Percentiles rank a stretch among this genome's conserved stretches.
Evolutionary conservation across 2,329 filamentous ascomycete species (phyloP).

Genomic region (Talaromyces sp.): DNA sequence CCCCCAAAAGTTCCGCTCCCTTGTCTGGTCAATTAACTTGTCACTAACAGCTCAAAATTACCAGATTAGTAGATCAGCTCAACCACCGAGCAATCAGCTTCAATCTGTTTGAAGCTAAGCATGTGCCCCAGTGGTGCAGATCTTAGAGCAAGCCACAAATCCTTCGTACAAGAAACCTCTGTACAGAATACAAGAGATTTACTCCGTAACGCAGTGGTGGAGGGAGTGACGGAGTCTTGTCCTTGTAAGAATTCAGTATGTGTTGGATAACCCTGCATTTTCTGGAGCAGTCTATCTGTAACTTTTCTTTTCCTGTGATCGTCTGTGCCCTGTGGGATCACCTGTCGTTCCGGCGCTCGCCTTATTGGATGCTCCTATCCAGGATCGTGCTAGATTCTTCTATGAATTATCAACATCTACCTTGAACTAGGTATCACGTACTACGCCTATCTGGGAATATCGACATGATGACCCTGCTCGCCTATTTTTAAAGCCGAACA

Average conservation of each 20-base stretch:
- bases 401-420: neutral
- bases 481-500: slow-evolving; percentile 4
- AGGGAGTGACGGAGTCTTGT: neutral
- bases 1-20: slow-evolving; percentile 8
- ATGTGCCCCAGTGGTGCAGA: slow-evolving; percentile 12
- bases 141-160: slow-evolving; percentile 18
- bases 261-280: neutral
- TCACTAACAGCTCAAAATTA: slow-evolving; percentile 1
- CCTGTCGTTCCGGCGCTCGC: neutral
- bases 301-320: neutral
- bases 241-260: neutral
- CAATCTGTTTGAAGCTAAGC: neutral
- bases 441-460: neutral
- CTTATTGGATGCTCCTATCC: neutral
- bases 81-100: neutral
- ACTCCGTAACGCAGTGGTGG: neutral
- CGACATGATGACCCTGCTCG: slow-evolving; percentile 6
- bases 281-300: neutral
- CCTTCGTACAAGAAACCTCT: slow-evolving; percentile 11
- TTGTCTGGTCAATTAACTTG: slow-evolving; percentile 3
- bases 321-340: neutral
- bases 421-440: neutral
- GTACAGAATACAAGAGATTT: neutral
- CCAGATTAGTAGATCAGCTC: neutral
- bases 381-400: neutral